Percentiles rank a stretch among this genome's conserved stretches.
These are phyloP conservation scores for Boletus eberwhitei DNA, from an alignment of 768 basidiomycete genomes.

Conservation along the genomic window DNA sequence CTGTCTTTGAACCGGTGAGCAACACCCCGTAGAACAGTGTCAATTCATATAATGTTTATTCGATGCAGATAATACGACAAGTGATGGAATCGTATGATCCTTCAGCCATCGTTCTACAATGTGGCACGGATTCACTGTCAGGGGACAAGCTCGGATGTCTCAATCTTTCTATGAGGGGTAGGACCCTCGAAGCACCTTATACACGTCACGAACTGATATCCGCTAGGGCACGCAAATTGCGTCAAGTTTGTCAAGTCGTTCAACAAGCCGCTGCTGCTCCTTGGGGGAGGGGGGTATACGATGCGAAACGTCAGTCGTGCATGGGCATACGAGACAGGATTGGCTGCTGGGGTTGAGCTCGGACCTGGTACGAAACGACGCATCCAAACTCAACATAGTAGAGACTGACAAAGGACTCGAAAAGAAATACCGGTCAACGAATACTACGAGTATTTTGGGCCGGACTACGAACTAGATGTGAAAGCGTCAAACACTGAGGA, in stretches of 20 bases:
- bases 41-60: neutral
- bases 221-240: slow-evolving; percentile 89
- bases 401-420: slow-evolving; percentile 1
- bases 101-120: slow-evolving; percentile 93
- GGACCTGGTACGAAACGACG: slow-evolving; percentile 55
- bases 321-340: slow-evolving; percentile 97
- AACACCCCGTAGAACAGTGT: neutral
- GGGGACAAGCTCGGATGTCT: slow-evolving; percentile 96
- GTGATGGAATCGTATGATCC: slow-evolving; percentile 96
- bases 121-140: slow-evolving; percentile 94
- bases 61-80: slow-evolving; percentile 77
- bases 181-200: neutral
- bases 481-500: slow-evolving; percentile 94
- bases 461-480: slow-evolving; percentile 94
- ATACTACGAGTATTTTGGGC: slow-evolving; percentile 99
- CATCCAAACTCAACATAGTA: neutral
- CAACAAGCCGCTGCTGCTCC: slow-evolving; percentile 86
- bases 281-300: slow-evolving; percentile 98
- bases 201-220: neutral
- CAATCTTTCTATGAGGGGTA: slow-evolving; percentile 94
- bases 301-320: slow-evolving; percentile 96
- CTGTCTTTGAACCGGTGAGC: slow-evolving; percentile 90
- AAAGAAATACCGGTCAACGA: slow-evolving; percentile 98
- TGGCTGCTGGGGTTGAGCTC: slow-evolving; percentile 96
- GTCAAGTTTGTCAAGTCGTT: slow-evolving; percentile 97